Evolutionary conservation across 768 basidiomycete species (phyloP).

Genomic region (Mycena vitilis): DNA sequence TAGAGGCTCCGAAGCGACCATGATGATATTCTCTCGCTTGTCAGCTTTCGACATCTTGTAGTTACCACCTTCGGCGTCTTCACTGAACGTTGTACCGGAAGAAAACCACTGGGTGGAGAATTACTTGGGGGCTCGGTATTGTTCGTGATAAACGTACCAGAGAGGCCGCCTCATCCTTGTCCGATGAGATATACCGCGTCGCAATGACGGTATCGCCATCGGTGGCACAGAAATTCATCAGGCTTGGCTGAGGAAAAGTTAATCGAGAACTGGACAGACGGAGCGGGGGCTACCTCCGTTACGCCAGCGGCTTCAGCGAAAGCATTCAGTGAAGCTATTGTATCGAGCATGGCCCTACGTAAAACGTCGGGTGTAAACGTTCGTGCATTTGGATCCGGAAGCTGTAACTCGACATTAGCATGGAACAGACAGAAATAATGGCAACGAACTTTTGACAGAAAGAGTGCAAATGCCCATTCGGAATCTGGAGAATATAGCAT

Average conservation of each 20-base stretch:
- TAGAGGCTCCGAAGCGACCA: slow-evolving; percentile 94
- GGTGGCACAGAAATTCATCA: slow-evolving; percentile 97
- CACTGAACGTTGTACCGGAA: slow-evolving; percentile 93
- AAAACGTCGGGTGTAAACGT: slow-evolving; percentile 79
- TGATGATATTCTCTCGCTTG: slow-evolving; percentile 95
- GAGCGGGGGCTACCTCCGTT: slow-evolving; percentile 65
- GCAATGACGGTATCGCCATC: slow-evolving; percentile 95
- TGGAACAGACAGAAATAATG: slow-evolving; percentile 2
- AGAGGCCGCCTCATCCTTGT: slow-evolving; percentile 92
- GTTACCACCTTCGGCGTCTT: slow-evolving; percentile 88
- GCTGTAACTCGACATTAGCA: slow-evolving; percentile 53
- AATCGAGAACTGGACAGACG: slow-evolving; percentile 2
- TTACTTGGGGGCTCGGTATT: not conserved
- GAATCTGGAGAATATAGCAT: slow-evolving; percentile 67
- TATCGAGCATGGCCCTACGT: slow-evolving; percentile 88
- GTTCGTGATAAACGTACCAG: slow-evolving; percentile 58
- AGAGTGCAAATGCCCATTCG: slow-evolving; percentile 96
- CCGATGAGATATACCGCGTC: slow-evolving; percentile 94
- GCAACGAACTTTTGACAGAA: slow-evolving; percentile 77
- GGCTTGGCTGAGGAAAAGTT: slow-evolving; percentile 68
- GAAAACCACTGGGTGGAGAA: slow-evolving; percentile 80
- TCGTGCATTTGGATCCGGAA: slow-evolving; percentile 82
- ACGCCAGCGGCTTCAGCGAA: slow-evolving; percentile 80
- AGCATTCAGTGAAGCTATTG: slow-evolving; percentile 82
- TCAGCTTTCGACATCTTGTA: slow-evolving; percentile 97